Base-by-base conservation (phyloP, 345 rosid species). In the Salix koriyanagi region DNA sequence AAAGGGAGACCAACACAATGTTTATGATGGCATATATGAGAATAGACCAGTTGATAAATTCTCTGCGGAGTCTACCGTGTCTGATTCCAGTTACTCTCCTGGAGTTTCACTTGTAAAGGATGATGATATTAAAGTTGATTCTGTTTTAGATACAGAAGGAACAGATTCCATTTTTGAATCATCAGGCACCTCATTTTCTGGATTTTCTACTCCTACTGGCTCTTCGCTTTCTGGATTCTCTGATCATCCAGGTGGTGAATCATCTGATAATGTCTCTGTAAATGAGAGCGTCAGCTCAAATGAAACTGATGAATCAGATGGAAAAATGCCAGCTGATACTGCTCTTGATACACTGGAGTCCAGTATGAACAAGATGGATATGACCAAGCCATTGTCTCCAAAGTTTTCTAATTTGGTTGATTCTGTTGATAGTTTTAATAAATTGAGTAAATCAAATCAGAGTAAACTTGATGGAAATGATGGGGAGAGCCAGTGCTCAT, bases 201-300 rank as follows among this genome's bases (percentile, higher is more conserved):
- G 97, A 74, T 92, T 91, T 81, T 88, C 96, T 54, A 68, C 89
- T 82, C 83, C 96, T 50, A 79, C 85, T 21, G 50, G 87, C 78
- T 69, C 90, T 68, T 80, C 88, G 65, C 90, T 90, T 79, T 91
- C 98, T 82, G 95, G 97, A 74, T 92, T 91, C 81, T 88, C 96
- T 66, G 65, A 87, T 83, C 83, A 93, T 61, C 78, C 77, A 12
- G 64, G 84, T 61, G 78, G 84, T 76, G 92, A 88, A 71, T 90
- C 91, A 44, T 87, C 94, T 85, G 99, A 94, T 72, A 92, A 92
- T 73, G 81, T 56, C 85, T 96, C 94, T 65, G 78, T 83, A 67
- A 79, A 89, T 69, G 94, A 86, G 84, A 90, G 95, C 82, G 74
- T 84, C 66, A 77, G 87, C 82, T 89, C 97, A 41, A 82, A 86